phyloP scores from a whole-genome alignment of 202 grass and related monocot genomes.

The Dendrocalamus latiflorus region DNA sequence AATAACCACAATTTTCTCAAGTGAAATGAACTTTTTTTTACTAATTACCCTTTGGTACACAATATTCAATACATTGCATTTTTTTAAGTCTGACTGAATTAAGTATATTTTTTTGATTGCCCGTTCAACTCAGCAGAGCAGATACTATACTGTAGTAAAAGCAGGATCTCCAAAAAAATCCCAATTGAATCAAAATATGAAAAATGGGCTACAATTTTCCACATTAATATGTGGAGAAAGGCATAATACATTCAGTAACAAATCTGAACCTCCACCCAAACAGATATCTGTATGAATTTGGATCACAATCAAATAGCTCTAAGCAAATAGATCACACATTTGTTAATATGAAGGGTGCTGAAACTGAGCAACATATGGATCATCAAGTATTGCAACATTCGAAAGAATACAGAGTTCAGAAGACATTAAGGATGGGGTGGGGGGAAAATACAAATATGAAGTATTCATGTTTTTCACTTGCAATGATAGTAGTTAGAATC shows the following conservation, averaged over 20 bases:
- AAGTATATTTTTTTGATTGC: not conserved
- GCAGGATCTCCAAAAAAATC: not conserved
- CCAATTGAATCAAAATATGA: slow-evolving; percentile 2
- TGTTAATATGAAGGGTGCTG: not conserved
- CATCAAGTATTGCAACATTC: not conserved
- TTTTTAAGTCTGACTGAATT: not conserved
- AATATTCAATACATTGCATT: not conserved
- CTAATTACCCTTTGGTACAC: not conserved
- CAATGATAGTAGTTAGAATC: not conserved
- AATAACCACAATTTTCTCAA: slow-evolving; percentile 1
- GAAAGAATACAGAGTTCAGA: not conserved
- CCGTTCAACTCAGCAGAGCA: not conserved
- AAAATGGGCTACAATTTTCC: not conserved
- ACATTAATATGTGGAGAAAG: not conserved
- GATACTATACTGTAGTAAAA: not conserved
- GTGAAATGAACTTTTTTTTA: not conserved
- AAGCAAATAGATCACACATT: not conserved
- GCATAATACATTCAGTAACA: not conserved
- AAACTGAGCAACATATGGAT: not conserved
- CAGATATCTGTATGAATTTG: not conserved
- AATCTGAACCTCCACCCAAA: slow-evolving; percentile 5
- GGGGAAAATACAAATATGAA: not conserved
- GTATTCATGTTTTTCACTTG: not conserved
- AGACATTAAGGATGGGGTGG: not conserved
- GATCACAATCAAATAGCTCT: slow-evolving; percentile 6